phyloP scores from a whole-genome alignment of 352 stramenopile genomes.

The Thraustotheca clavata region DNA sequence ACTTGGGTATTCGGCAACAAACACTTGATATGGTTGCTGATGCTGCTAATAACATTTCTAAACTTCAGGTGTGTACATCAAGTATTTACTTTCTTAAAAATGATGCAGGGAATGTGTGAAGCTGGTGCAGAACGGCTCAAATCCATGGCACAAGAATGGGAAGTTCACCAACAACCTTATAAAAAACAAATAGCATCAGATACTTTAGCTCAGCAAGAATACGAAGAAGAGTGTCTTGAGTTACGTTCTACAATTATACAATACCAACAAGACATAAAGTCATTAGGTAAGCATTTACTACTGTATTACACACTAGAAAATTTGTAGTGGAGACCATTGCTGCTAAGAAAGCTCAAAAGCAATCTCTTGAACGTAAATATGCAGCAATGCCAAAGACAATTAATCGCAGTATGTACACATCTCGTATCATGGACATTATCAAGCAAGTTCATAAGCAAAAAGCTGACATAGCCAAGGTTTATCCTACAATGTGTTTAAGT shows the following conservation, averaged over 20 bases:
- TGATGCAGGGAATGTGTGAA: constrained; percentile 39
- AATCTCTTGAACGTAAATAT: constrained; percentile 46
- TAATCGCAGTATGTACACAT: constrained; percentile 78
- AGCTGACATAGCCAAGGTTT: constrained; percentile 57
- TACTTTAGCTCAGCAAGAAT: constrained; percentile 34
- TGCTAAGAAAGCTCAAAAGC: constrained; percentile 51
- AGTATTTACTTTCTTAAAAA: background rate
- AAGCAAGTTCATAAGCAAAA: constrained; percentile 87
- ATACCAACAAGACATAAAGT: constrained; percentile 48
- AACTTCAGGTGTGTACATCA: constrained; percentile 35
- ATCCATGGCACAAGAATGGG: constrained; percentile 45
- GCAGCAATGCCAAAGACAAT: constrained; percentile 33
- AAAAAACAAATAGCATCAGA: constrained; percentile 39
- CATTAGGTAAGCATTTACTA: too few relatives aligned
- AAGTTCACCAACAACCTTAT: constrained; percentile 35
- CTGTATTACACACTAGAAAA: too few relatives aligned
- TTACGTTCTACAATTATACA: constrained; percentile 61
- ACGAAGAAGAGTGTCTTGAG: constrained; percentile 43
- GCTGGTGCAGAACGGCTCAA: constrained; percentile 42
- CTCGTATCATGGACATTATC: constrained; percentile 88
- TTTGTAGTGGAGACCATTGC: constrained; percentile 19
- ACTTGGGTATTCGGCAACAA: constrained; percentile 42
- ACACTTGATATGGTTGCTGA: constrained; percentile 55
- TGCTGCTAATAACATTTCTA: constrained; percentile 53
- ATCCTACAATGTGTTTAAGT: background rate